Evolutionary conservation across 345 rosid genomes (phyloP).

Genomic region (Salix caprea): DNA sequence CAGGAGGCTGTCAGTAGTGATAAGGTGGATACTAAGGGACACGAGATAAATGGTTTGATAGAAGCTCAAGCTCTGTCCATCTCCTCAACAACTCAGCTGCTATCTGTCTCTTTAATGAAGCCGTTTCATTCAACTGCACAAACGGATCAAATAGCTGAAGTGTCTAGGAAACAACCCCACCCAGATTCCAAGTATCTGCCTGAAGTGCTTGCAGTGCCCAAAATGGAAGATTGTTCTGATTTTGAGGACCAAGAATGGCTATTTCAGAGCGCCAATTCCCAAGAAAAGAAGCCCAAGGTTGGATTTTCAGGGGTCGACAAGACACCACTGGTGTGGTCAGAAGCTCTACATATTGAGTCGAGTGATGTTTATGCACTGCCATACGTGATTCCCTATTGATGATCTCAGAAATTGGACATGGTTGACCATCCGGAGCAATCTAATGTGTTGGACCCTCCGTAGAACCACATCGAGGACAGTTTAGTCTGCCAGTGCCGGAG

Average conservation of each 20-base stretch:
- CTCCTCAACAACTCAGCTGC: background rate
- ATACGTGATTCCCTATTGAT: slow-evolving; percentile 70
- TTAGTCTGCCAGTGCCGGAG: slow-evolving; percentile 2
- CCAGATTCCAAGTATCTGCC: slow-evolving; percentile 58
- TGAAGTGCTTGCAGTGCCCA: slow-evolving; percentile 52
- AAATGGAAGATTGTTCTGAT: slow-evolving; percentile 45
- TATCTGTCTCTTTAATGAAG: background rate
- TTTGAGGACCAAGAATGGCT: slow-evolving; percentile 63
- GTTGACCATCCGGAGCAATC: slow-evolving; percentile 2
- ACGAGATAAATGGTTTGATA: slow-evolving; percentile 14
- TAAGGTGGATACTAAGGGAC: slow-evolving; percentile 1
- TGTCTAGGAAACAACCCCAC: slow-evolving; percentile 51
- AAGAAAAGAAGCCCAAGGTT: slow-evolving; percentile 31
- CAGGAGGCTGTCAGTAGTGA: slow-evolving; percentile 9
- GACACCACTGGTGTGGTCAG: slow-evolving; percentile 56
- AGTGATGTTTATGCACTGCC: slow-evolving; percentile 66
- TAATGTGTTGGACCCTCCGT: background rate
- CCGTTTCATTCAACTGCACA: slow-evolving; percentile 22
- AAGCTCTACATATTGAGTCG: slow-evolving; percentile 51
- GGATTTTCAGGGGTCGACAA: slow-evolving; percentile 26
- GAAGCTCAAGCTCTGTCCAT: background rate
- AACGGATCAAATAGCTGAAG: slow-evolving; percentile 38
- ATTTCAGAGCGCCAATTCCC: slow-evolving; percentile 17
- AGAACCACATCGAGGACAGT: background rate
- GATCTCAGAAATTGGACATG: slow-evolving; percentile 2